A percentile compares a stretch with the other conserved stretches of the same genome.
phyloP scores from a whole-genome alignment of 495 filamentous ascomycete species.

The Hypoxylon trugodes region DNA sequence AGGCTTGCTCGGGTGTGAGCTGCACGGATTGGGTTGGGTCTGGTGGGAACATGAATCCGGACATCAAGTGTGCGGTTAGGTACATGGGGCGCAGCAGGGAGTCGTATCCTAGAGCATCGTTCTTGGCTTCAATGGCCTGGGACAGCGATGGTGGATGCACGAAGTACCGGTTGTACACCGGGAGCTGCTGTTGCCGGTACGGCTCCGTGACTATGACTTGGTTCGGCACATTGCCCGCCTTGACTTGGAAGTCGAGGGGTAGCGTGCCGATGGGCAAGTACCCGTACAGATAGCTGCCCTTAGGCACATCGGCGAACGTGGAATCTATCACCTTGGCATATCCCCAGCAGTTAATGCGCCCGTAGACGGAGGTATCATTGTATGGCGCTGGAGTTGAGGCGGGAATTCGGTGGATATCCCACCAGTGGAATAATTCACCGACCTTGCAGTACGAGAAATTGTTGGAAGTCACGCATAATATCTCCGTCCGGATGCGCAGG shows the following conservation, averaged over 20 bases:
- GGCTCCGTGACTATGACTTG: constrained; percentile 46
- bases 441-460: constrained; percentile 63
- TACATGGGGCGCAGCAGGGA: constrained; percentile 54
- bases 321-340: constrained; percentile 60
- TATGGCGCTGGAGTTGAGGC: constrained; percentile 58
- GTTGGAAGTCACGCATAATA: constrained; percentile 62
- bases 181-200: constrained; percentile 54
- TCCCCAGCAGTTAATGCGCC: constrained; percentile 66
- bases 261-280: constrained; percentile 54
- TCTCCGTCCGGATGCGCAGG: constrained; percentile 53
- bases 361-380: constrained; percentile 58
- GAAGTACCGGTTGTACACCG: constrained; percentile 63
- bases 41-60: constrained; percentile 55
- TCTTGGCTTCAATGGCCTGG: constrained; percentile 24
- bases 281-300: constrained; percentile 48
- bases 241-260: constrained; percentile 44
- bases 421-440: constrained; percentile 60
- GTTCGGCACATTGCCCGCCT: constrained; percentile 51
- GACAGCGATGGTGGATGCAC: constrained; percentile 35
- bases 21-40: constrained; percentile 44
- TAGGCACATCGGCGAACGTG: constrained; percentile 45
- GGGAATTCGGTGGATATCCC: constrained; percentile 50
- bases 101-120: constrained; percentile 49
- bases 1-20: constrained; percentile 56
- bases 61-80: constrained; percentile 58